Evolutionary conservation across 805 yeast species (phyloP), one percentile per base, ranked within the genome.

Genomic region (Ogataea corticis): DNA sequence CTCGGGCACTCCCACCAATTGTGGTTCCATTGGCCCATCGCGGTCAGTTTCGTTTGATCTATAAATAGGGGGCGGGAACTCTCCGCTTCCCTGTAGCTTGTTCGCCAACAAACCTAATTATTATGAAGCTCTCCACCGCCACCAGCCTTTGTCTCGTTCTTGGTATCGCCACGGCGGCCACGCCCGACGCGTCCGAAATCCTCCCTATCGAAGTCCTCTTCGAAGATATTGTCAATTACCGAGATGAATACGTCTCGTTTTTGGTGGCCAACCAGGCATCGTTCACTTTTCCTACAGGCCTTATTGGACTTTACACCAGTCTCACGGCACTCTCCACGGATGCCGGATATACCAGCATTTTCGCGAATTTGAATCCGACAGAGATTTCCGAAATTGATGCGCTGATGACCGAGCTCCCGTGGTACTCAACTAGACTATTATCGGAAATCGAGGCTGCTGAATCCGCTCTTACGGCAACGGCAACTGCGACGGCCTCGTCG

Each of bases 371-470:
- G 9, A 27, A 32, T 19, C 23, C 29, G 7, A 16, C 46, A 3
- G 50, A 49, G 7, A 28, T 40, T 14, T 11, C 38, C 2, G 42
- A 27, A 6, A 30, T 52, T 14, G 44, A 38, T 13, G 16, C 42
- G 3, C 39, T 52, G 12, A 54, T 46, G 18, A 45, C 56, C 21
- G 53, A 17, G 15, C 44, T 58, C 35, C 62, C 62, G n/a, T 58
- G 62, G 62, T 58, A 58, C 42, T 47, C 57, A 4, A 36, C 56
- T 4, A 52, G 62, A 49, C 45, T 58, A 38, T 32, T 35, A 7
- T 44, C 54, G n/a, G 57, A 55, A 25, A 29, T 55, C 12, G 36
- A 40, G 15, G 48, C 48, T 25, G 52, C 48, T 19, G 52, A 32
- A 19, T 42, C 39, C 31, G 34, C 16, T 6, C 39, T 41, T 13